phyloP scores from a whole-genome alignment of 202 grass and related monocot species.

The Setaria italica region DNA sequence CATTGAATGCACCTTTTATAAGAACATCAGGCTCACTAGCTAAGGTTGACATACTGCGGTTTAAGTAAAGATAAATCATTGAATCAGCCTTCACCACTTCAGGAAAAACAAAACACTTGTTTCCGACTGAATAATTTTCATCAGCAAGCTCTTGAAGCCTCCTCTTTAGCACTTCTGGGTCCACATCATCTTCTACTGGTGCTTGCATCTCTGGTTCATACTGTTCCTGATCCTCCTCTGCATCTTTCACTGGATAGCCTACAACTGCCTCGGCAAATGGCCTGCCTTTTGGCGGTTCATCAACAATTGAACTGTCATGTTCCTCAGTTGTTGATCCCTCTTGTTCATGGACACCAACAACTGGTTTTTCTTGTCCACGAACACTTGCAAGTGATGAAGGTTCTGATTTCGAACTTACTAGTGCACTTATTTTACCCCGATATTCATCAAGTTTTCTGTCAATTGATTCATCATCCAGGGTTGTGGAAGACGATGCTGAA shows the following conservation, averaged over 20 bases:
- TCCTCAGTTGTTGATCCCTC: conserved; percentile 27
- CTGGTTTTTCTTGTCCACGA: not conserved
- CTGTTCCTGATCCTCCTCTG: not conserved
- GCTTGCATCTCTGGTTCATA: conserved; percentile 36
- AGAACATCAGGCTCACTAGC: conserved; percentile 58
- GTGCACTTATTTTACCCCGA: conserved; percentile 48
- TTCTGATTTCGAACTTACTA: conserved; percentile 42
- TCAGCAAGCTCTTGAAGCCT: conserved; percentile 71
- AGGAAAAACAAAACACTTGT: conserved; percentile 76
- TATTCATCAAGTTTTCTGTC: conserved; percentile 53
- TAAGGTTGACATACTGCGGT: conserved; percentile 70
- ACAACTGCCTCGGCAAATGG: not conserved
- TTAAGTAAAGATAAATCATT: conserved; percentile 73
- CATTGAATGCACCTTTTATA: conserved; percentile 92
- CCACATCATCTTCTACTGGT: conserved; percentile 29
- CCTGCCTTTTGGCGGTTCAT: conserved; percentile 32
- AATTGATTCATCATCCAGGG: conserved; percentile 42
- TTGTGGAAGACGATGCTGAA: conserved; percentile 19
- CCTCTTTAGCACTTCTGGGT: conserved; percentile 55
- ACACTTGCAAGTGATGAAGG: conserved; percentile 2
- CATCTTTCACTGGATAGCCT: not conserved
- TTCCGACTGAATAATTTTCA: conserved; percentile 59
- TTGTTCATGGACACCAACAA: conserved; percentile 26
- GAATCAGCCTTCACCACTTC: conserved; percentile 60
- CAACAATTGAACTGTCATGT: conserved; percentile 26